A percentile compares a stretch with the other conserved stretches of the same genome.
phyloP scores from a whole-genome alignment of 2,329 filamentous ascomycete genomes.

The Peltaster fructicola region DNA sequence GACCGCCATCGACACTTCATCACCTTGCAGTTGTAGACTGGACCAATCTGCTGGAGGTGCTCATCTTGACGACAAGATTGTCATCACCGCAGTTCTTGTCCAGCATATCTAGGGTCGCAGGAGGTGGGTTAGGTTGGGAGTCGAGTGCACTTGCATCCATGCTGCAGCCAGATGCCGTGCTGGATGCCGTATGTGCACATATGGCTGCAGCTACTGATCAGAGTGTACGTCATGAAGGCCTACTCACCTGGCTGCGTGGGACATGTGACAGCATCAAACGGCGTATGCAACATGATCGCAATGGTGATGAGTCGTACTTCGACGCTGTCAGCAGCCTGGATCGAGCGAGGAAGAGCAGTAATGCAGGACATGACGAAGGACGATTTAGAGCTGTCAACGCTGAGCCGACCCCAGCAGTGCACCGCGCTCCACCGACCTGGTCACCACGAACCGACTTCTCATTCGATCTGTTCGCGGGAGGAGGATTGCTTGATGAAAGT shows the following conservation, averaged over 20 bases:
- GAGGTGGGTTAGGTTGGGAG: too few relatives aligned
- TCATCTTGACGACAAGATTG: constrained; percentile 10
- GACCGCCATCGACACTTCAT: constrained; percentile 9
- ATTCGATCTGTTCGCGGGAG: constrained; percentile 3
- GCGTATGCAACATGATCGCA: constrained; percentile 4
- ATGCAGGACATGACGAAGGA: constrained; percentile 1
- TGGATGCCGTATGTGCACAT: constrained; percentile 8
- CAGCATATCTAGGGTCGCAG: too few relatives aligned
- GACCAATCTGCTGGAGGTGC: constrained; percentile 10
- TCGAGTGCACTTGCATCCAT: constrained; percentile 11
- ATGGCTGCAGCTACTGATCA: constrained; percentile 8
- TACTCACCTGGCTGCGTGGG: constrained; percentile 6
- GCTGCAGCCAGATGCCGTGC: constrained; percentile 9
- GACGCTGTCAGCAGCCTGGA: background rate
- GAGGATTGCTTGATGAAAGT: constrained; percentile 6
- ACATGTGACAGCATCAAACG: constrained; percentile 10
- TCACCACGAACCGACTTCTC: background rate
- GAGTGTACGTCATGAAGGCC: constrained; percentile 9
- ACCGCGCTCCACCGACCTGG: background rate
- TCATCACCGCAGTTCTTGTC: constrained; percentile 5
- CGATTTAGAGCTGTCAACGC: constrained; percentile 3
- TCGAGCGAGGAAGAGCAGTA: constrained; percentile 2
- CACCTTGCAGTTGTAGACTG: constrained; percentile 11
- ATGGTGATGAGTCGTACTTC: too few relatives aligned
- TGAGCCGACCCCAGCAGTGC: background rate